Conservation (phyloP, 2,329 filamentous ascomycete species). For the Metarhizium robertsii region DNA sequence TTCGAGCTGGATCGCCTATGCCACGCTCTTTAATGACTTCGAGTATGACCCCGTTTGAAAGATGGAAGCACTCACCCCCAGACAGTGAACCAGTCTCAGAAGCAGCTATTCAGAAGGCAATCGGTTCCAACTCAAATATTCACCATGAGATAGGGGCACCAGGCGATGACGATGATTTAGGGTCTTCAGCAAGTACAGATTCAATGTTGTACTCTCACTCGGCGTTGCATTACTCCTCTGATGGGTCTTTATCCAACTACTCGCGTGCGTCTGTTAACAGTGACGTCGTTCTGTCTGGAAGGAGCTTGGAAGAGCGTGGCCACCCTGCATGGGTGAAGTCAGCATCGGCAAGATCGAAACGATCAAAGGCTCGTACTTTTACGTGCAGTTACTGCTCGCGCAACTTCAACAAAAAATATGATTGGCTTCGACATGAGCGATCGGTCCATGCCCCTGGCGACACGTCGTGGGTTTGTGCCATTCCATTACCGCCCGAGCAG, state of each 20-base stretch:
- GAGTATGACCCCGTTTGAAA: constrained; percentile 36
- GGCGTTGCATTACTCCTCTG: constrained; percentile 11
- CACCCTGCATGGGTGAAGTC: constrained; percentile 8
- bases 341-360: constrained; percentile 4
- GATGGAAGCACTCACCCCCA: constrained; percentile 31
- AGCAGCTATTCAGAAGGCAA: constrained; percentile 27
- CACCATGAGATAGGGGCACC: background rate
- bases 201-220: constrained; percentile 15
- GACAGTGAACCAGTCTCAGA: constrained; percentile 33
- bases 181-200: constrained; percentile 21
- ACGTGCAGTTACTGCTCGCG: constrained; percentile 29
- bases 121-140: constrained; percentile 3
- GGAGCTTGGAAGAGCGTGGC: constrained; percentile 1
- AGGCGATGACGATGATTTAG: constrained; percentile 16
- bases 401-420: constrained; percentile 29
- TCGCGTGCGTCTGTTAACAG: constrained; percentile 10
- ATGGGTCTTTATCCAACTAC: constrained; percentile 8
- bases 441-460: constrained; percentile 36
- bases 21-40: constrained; percentile 20
- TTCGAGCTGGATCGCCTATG: constrained; percentile 33
- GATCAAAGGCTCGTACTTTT: constrained; percentile 17
- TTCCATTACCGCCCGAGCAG: constrained; percentile 21
- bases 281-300: constrained; percentile 4
- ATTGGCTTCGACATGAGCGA: constrained; percentile 38
- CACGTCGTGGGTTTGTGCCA: constrained; percentile 40